Percentiles rank a stretch among this genome's conserved stretches.
phyloP scores from a whole-genome alignment of 2,329 filamentous ascomycete genomes.

The Neofusicoccum ribis region DNA sequence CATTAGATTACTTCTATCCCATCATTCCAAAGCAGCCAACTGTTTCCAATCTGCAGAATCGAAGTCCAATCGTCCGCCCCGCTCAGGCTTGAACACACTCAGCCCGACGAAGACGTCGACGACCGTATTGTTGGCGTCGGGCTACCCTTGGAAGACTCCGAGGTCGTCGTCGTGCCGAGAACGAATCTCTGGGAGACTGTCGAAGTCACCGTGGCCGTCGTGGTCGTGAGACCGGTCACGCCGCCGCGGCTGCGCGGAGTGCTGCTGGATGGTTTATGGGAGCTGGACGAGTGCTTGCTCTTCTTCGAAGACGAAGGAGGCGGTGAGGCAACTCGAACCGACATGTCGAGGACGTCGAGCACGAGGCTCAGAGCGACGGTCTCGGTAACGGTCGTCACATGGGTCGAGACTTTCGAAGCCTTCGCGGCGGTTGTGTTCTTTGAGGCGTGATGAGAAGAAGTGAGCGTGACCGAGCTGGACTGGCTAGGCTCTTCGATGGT shows the following conservation, averaged over 20 bases:
- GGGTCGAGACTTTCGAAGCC: background rate
- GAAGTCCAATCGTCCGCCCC: too few relatives aligned
- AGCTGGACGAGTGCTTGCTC: background rate
- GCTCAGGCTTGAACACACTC: background rate
- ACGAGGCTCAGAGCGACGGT: slow-evolving; percentile 15
- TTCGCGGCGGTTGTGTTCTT: background rate
- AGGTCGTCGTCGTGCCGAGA: background rate
- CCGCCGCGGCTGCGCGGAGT: background rate
- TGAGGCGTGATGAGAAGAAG: background rate
- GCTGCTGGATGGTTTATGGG: background rate
- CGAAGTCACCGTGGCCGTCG: background rate
- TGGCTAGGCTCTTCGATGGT: background rate
- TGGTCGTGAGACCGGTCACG: background rate
- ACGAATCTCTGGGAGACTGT: background rate
- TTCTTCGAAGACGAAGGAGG: background rate
- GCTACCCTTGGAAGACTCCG: background rate
- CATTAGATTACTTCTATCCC: too few relatives aligned
- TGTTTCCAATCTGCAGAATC: too few relatives aligned
- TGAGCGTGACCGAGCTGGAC: too few relatives aligned
- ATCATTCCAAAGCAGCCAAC: too few relatives aligned
- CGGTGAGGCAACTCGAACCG: background rate
- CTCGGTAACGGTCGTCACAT: slow-evolving; percentile 8
- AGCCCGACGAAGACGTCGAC: slow-evolving; percentile 2
- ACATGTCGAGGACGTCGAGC: slow-evolving; percentile 17
- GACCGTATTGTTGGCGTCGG: background rate